phyloP scores from a whole-genome alignment of 177 flowering plant genomes.

The Telopea speciosissima region DNA sequence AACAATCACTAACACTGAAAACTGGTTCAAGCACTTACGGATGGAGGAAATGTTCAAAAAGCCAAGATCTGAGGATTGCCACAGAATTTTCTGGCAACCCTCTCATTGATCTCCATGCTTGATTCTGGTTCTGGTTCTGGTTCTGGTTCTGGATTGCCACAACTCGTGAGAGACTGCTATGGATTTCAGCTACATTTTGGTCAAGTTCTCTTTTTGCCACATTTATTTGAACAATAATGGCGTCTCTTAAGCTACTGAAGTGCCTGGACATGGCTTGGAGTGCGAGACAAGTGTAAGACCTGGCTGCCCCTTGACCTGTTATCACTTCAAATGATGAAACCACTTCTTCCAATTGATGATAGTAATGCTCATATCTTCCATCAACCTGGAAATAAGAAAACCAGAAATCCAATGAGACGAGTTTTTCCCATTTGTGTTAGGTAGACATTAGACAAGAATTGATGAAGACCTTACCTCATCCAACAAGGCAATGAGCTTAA shows the following conservation, averaged over 20 bases:
- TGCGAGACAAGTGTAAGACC: constrained; percentile 65
- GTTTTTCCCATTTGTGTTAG: background rate
- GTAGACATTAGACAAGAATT: background rate
- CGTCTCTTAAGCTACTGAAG: constrained; percentile 62
- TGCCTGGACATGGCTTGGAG: constrained; percentile 82
- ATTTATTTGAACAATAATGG: constrained; percentile 51
- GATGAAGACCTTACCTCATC: constrained; percentile 47
- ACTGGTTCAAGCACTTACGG: constrained; percentile 47
- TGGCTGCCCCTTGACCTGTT: constrained; percentile 68
- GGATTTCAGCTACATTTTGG: constrained; percentile 40
- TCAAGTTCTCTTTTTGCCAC: constrained; percentile 28
- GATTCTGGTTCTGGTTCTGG: constrained; percentile 49
- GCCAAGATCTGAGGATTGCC: constrained; percentile 75
- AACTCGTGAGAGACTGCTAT: constrained; percentile 41
- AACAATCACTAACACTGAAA: background rate
- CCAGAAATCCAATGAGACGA: background rate
- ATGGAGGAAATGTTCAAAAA: constrained; percentile 84
- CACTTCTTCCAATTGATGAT: constrained; percentile 58
- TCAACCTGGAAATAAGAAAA: constrained; percentile 61
- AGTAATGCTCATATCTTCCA: constrained; percentile 62
- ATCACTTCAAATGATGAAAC: constrained; percentile 59
- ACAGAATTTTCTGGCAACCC: constrained; percentile 87
- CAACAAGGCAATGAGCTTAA: constrained; percentile 49
- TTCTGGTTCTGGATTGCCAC: constrained; percentile 27
- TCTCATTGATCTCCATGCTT: constrained; percentile 75